Conservation (phyloP, 345 rosid genomes). For the Syzygium aqueum region DNA sequence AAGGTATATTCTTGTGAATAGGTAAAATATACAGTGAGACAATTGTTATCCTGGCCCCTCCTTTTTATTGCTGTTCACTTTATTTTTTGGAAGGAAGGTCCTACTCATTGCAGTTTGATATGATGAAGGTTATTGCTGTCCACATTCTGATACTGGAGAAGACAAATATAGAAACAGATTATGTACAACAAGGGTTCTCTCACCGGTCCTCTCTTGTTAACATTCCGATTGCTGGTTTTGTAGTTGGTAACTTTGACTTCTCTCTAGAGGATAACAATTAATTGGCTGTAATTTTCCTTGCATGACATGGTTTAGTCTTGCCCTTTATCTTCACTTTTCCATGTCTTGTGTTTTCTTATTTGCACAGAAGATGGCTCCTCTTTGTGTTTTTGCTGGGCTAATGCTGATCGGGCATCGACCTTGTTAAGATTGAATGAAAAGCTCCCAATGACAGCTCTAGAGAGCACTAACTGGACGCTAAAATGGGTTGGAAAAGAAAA, state of each 20-base stretch:
- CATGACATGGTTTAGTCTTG: neutral
- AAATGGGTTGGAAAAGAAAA: slow-evolving; percentile 26
- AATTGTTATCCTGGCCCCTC: neutral
- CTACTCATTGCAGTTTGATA: slow-evolving; percentile 3
- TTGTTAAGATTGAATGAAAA: slow-evolving; percentile 61
- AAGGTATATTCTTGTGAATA: slow-evolving; percentile 36
- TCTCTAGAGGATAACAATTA: neutral
- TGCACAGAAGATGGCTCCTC: slow-evolving; percentile 79
- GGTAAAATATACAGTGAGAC: neutral
- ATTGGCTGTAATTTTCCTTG: neutral
- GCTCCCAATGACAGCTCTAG: slow-evolving; percentile 22
- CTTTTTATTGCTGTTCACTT: neutral
- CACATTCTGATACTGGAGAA: slow-evolving; percentile 51
- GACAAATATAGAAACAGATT: slow-evolving; percentile 5
- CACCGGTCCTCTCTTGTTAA: slow-evolving; percentile 23
- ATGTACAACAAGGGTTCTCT: slow-evolving; percentile 9
- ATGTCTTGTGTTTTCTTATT: neutral
- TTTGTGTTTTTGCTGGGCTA: slow-evolving; percentile 71
- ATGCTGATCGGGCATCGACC: slow-evolving; percentile 56
- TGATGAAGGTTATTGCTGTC: slow-evolving; percentile 55
- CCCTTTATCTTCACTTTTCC: neutral
- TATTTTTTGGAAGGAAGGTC: neutral
- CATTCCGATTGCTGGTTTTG: slow-evolving; percentile 73
- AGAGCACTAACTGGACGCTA: slow-evolving; percentile 18
- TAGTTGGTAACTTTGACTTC: slow-evolving; percentile 48